Base-by-base conservation (phyloP, 1,284 basidiomycete genomes). In the Trametes hirsuta region DNA sequence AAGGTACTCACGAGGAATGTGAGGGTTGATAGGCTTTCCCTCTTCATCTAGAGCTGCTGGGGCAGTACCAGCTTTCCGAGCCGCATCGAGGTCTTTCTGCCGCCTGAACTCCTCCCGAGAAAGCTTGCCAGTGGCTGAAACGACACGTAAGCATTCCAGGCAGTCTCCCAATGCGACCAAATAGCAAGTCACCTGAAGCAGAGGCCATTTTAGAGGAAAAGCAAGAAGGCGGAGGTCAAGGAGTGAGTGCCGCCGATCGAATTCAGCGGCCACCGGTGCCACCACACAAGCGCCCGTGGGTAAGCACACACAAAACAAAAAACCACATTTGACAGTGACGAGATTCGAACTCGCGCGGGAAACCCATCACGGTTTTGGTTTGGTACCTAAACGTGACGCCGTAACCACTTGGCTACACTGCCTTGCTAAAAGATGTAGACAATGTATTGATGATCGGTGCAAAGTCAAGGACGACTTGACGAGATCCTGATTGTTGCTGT, bases 41-140 rank as follows among this genome's bases (percentile, higher is more conserved):
- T 97, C 91, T 73, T 95, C 92, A 73, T 98, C 97, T 47, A 97
- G 80, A 49, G 94, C 96, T 39, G 96, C 94, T 22, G 96, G 94
- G 10, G 95, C 97, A 34, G 95, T 98, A 77, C 97, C 97, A 47
- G 97, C 97, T 79, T 98, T 98, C 62, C 97, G 90, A 64, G 93
- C 91, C 10, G 95, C 94, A 74, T 98, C 96, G 65, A 98, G 87
- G 75, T 98, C 97, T 76, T 97, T 96, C 76, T 96, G 93, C 25
- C 93, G 85, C 46, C 95, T 86, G 71, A 93, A 97, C 74, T 98
- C 95, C 75, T 97, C 94, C 37, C 94, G 84, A 0, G 95, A 97
- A 55, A 97, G 84, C 73, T 97, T 97, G 70, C 92, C 93, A 35
- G 72, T 73, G n/a, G 63, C 73, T 73, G 45, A 21, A 24, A 24